Evolutionary conservation across 257 asterid genomes (phyloP), one percentile per base, ranked within the genome.

Genomic region (Euphrasia confusa): DNA sequence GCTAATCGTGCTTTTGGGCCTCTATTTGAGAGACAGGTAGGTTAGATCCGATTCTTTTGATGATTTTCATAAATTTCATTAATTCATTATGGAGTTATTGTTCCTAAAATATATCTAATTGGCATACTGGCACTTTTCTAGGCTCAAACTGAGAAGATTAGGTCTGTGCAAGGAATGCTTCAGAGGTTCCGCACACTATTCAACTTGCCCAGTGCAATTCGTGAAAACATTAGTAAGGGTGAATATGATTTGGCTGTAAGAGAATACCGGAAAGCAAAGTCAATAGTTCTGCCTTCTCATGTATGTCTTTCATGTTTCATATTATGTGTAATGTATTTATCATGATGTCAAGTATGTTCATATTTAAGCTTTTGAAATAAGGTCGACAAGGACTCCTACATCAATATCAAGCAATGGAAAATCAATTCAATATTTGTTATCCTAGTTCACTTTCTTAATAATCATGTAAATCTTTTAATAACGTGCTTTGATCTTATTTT

Each of bases 121-220:
- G 69, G 63, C 58, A 56, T 54, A 65, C 28, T 37, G 58, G 30
- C 42, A 58, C 48, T 71, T 60, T 11, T 75, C 58, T 59, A 93
- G 99, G 95, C 95, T 13, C 99, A 93, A 87, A 86, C 97, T 50
- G 99, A 93, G 77, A 93, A 93, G 83, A 87, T 89, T 65, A 82
- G 99, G 76, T 84, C 99, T 71, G 96, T 93, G 71, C 99, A 93
- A 79, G 97, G 99, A 65, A 87, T 87, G 97, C 93, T 92, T 70
- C 99, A 92, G 78, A 92, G 99, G 77, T 92, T 92, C 68, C 90
- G 99, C 66, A 92, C 99, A 12, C 81, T 92, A 63, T 92, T 92
- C 71, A 92, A 92, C 85, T 77, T 92, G 78, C 99, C 99, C 39
- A 92, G 99, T 83, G 82, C 97, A 26, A 92, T 92, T 66, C 95